A percentile compares a stretch with the other conserved stretches of the same genome.
phyloP scores from a whole-genome alignment of 1,284 basidiomycete species.

The Ganoderma multipileum region DNA sequence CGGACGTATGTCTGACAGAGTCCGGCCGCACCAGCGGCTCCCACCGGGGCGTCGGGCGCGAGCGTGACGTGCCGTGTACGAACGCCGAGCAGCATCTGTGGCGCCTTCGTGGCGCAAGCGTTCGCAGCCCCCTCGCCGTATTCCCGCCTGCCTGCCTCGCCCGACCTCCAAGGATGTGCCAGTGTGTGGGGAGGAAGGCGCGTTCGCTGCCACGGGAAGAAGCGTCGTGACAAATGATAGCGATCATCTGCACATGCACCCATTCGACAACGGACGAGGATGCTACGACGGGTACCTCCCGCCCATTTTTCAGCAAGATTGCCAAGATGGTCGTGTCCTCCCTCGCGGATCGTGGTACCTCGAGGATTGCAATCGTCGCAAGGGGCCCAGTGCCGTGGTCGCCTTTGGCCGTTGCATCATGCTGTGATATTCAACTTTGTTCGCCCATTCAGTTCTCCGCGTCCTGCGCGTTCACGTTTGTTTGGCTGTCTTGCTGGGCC shows the following conservation, averaged over 20 bases:
- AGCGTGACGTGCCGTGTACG: constrained; percentile 6
- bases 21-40: constrained; percentile 2
- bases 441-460: not conserved
- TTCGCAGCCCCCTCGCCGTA: not conserved
- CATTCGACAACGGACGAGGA: not conserved
- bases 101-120: constrained; percentile 3
- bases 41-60: not conserved
- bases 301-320: not conserved
- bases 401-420: not conserved
- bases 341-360: not conserved
- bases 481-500: not conserved
- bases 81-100: not conserved
- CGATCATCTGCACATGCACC: not conserved
- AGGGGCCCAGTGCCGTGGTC: not conserved
- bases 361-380: not conserved
- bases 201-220: not conserved
- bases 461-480: not conserved
- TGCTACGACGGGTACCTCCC: not conserved
- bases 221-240: not conserved
- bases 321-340: not conserved
- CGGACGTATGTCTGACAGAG: constrained; percentile 6
- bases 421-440: not conserved
- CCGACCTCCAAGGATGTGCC: constrained; percentile 1
- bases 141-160: not conserved
- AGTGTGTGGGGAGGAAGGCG: not conserved